These are phyloP conservation scores for Pseudotsuga menziesii DNA, from an alignment of 75 land plant genomes.

Conservation along the genomic window DNA sequence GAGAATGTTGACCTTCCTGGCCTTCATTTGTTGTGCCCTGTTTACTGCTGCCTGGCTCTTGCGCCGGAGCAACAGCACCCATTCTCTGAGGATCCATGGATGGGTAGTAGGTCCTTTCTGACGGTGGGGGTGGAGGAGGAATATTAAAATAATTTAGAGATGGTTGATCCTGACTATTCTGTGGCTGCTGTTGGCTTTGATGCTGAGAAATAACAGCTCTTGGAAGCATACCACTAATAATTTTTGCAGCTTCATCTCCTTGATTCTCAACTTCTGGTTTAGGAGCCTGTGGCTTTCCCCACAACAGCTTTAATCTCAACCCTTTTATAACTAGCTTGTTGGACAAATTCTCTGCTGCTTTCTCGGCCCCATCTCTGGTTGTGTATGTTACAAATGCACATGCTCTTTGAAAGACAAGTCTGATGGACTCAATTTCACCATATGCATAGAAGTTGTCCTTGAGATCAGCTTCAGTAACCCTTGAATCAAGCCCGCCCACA, in stretches of 20 bases:
- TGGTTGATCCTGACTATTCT: conserved; percentile 24
- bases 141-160: conserved; percentile 64
- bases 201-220: conserved; percentile 88
- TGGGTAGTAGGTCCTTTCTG: conserved; percentile 74
- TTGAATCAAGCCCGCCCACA: conserved; percentile 81
- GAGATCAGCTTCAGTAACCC: conserved; percentile 77
- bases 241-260: conserved; percentile 42
- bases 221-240: conserved; percentile 76
- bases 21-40: conserved; percentile 23
- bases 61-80: conserved; percentile 68
- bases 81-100: conserved; percentile 99
- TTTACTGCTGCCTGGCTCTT: conserved; percentile 29
- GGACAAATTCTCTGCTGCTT: conserved; percentile 91
- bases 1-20: neutral
- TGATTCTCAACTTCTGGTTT: conserved; percentile 59
- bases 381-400: conserved; percentile 99
- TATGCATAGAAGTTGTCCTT: conserved; percentile 87
- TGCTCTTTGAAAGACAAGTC: conserved; percentile 74
- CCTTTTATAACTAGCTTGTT: conserved; percentile 96
- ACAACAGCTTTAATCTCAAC: conserved; percentile 80
- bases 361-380: conserved; percentile 93
- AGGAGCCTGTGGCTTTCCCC: conserved; percentile 87
- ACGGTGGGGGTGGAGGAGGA: conserved; percentile 55
- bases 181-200: conserved; percentile 41
- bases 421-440: conserved; percentile 89